phyloP scores from a whole-genome alignment of 768 basidiomycete species.

The Suillus fuscotomentosus region DNA sequence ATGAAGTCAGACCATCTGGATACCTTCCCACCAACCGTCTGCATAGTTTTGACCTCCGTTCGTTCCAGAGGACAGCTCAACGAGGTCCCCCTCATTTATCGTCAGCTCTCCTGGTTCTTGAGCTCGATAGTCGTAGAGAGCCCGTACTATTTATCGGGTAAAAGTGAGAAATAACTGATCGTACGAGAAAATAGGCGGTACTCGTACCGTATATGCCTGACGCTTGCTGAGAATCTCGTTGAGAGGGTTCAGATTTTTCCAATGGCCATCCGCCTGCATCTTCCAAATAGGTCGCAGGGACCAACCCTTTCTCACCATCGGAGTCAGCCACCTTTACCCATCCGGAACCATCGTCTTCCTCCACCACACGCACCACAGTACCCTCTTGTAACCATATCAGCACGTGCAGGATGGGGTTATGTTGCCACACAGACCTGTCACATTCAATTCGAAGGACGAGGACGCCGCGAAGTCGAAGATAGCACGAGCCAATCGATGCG shows the following conservation, averaged over 20 bases:
- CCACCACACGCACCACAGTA: conserved; percentile 58
- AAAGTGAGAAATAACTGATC: conserved; percentile 5
- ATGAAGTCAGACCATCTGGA: conserved; percentile 19
- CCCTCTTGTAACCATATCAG: conserved; percentile 49
- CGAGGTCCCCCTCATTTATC: conserved; percentile 56
- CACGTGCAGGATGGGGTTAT: conserved; percentile 11
- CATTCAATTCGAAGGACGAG: conserved; percentile 73
- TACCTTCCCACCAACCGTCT: conserved; percentile 89
- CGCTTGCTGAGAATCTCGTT: conserved; percentile 26
- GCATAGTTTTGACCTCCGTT: conserved; percentile 65
- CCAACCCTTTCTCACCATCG: conserved; percentile 63
- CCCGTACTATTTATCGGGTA: conserved; percentile 55
- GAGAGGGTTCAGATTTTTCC: conserved; percentile 8
- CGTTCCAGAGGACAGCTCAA: conserved; percentile 64
- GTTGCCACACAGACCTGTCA: conserved; percentile 48
- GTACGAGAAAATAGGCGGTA: background rate
- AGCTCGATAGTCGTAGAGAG: conserved; percentile 75
- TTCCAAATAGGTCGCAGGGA: conserved; percentile 82
- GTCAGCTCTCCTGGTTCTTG: conserved; percentile 71
- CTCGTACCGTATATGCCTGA: conserved; percentile 53
- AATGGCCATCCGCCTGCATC: conserved; percentile 29
- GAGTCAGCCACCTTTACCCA: conserved; percentile 76
- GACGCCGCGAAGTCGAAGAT: conserved; percentile 74
- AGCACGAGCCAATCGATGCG: conserved; percentile 54
- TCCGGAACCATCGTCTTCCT: conserved; percentile 83